Evolutionary conservation across 345 rosid species (phyloP).

Genomic region (Jatropha curcas): DNA sequence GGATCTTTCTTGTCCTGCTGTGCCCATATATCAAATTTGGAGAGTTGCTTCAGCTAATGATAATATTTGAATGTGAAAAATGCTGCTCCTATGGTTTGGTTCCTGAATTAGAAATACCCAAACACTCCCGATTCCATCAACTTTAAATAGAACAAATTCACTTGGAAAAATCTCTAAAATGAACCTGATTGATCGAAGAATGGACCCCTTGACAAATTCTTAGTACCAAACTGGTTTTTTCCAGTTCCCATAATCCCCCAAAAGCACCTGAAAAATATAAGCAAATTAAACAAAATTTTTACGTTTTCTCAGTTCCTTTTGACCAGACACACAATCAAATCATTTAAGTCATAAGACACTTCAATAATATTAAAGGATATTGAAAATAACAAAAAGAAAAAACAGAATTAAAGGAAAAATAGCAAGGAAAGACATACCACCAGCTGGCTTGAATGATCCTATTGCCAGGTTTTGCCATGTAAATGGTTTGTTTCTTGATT

Average conservation of each 20-base stretch:
- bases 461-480: constrained; percentile 48
- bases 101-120: constrained; percentile 35
- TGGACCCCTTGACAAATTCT: constrained; percentile 71
- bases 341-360: neutral
- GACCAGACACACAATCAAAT: neutral
- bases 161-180: neutral
- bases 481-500: no score
- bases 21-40: constrained; percentile 53
- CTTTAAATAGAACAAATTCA: neutral
- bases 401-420: neutral
- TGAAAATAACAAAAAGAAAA: neutral
- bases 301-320: no score
- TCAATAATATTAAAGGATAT: neutral
- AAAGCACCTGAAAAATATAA: constrained; percentile 42
- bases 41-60: constrained; percentile 49
- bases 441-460: constrained; percentile 52
- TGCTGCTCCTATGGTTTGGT: constrained; percentile 54
- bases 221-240: constrained; percentile 62
- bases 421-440: constrained; percentile 41
- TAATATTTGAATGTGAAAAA: constrained; percentile 48
- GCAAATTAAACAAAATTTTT: neutral
- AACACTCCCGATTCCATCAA: neutral
- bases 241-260: constrained; percentile 77
- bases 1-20: constrained; percentile 52
- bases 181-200: constrained; percentile 60